Base-by-base conservation (phyloP, 2,329 filamentous ascomycete species). In the Neonectria coccinea region DNA sequence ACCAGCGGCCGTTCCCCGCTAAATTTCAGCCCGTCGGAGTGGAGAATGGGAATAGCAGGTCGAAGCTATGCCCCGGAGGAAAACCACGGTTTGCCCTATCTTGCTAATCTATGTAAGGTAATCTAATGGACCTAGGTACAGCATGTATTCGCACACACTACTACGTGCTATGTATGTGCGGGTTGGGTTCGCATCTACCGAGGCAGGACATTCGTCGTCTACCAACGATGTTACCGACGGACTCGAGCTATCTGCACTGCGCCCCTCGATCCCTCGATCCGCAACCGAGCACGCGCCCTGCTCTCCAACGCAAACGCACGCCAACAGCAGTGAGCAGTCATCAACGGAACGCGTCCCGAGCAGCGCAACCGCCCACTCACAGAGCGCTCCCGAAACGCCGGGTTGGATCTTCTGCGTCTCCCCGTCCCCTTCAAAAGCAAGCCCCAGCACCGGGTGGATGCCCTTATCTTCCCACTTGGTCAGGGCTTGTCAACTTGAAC, bases 1-100 rank as follows among this genome's bases (percentile, higher is more conserved):
- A 70, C 57, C 57, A 71, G 70, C 71, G 71, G 71, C 71, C 71
- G 71, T 66, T 62, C 64, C 61, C 64, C 63, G 72, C 59, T 70
- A 56, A 61, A 67, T 62, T 65, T 70, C 59, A 70, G 68, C 64
- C 64, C 64, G 59, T 59, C 63, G 31, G 22, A 60, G 70, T 73
- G 70, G 70, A 68, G 68, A 59, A 42, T 54, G 57, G 42, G 51
- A 56, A 63, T 16, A 48, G 25, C 39, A 45, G 18, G 48, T 58
- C 18, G 33, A 52, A 57, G 60, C 42, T 56, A 22, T 57, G 44
- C 60, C 55, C 59, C 51, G 59, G 45, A 62, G 48, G n/a, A 42
- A 42, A 42, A 10, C 39, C 39, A 42, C 39, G n/a, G 39, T 10
- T 20, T 42, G 39, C 48, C 48, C 36, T 62, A 56, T 45, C 51